A percentile compares a stretch with the other conserved stretches of the same genome.
Evolutionary conservation across 78 protist species (phyloP).

Genomic region (Corallochytrium limacisporum): DNA sequence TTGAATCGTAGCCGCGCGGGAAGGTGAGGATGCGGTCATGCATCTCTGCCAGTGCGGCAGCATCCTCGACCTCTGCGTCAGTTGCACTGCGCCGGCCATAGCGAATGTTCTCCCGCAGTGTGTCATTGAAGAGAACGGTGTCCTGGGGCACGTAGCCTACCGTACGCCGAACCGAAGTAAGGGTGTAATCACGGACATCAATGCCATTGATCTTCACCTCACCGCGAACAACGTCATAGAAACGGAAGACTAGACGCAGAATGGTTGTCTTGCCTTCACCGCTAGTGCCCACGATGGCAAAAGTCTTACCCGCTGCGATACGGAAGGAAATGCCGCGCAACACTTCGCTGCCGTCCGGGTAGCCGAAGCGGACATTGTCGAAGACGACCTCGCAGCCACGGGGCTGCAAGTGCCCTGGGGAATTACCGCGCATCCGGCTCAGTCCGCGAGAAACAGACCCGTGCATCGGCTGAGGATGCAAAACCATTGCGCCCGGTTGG

Average conservation of each 20-base stretch:
- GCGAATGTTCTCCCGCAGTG: conserved; percentile 6
- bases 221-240: conserved; percentile 61
- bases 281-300: conserved; percentile 7
- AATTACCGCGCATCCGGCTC: too few species aligned
- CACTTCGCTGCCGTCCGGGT: not conserved
- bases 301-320: conserved; percentile 1
- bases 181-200: not conserved
- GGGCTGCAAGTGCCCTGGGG: too few species aligned
- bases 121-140: conserved; percentile 39
- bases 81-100: conserved; percentile 1
- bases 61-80: conserved; percentile 9
- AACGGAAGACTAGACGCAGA: conserved; percentile 38
- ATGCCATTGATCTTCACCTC: conserved; percentile 50
- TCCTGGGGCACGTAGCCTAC: conserved; percentile 4
- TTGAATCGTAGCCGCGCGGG: conserved; percentile 63
- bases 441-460: too few species aligned
- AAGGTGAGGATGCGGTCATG: conserved; percentile 39
- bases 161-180: conserved; percentile 14
- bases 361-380: conserved; percentile 25
- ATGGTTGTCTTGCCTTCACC: conserved; percentile 32
- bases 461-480: too few species aligned
- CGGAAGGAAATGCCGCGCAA: conserved; percentile 20
- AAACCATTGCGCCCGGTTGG: not conserved
- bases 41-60: conserved; percentile 46
- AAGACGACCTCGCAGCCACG: too few species aligned